Evolutionary conservation across 2,329 filamentous ascomycete species (phyloP), one percentile per base, ranked within the genome.

Genomic region (Trichoderma sp.): DNA sequence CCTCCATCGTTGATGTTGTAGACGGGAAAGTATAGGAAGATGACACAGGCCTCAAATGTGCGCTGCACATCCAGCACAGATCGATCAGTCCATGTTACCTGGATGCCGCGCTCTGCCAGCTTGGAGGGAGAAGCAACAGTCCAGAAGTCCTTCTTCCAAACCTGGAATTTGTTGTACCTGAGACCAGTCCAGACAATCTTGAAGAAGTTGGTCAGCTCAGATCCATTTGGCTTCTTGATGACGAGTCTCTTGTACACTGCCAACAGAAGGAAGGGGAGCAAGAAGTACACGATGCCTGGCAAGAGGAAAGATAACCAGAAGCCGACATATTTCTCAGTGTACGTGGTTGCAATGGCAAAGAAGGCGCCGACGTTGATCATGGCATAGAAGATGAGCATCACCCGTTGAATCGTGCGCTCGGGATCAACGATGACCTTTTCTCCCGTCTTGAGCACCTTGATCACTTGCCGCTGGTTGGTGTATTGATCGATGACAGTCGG

Each of bases 361-460:
- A 77, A 73, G 41, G 76, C 76, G 12, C 76, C 76, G 29, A 77
- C 59, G 6, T 77, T 77, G n/a, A 77, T 60, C 41, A 73, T 45
- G 53, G 38, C 62, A n/a, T 77, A 77, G 64, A 77, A 77, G 16
- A 72, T 73, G 16, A 75, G 33, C 53, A 75, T 50, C 14, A 77
- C 67, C 2, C 76, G 50, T 29, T 75, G 74, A 18, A 75, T 75
- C 2, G 76, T 77, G 14, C 35, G 64, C 24, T 75, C 76, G 1
- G 76, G 76, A 41, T 77, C 76, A 6, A 77, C 16, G 29, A 77
- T 77, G 53, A 77, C 76, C 33, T 66, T 69, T 50, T 77, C 76
- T 1, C 76, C 76, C 2, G 76, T 38, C 64, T 77, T 75, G 63
- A 77, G 76, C 38, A 74, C 75, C 68, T 75, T 75, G 21, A 77